Percentiles rank a stretch among this genome's conserved stretches.
Conservation (phyloP, 768 basidiomycete genomes). For the Auricularia sp. region DNA sequence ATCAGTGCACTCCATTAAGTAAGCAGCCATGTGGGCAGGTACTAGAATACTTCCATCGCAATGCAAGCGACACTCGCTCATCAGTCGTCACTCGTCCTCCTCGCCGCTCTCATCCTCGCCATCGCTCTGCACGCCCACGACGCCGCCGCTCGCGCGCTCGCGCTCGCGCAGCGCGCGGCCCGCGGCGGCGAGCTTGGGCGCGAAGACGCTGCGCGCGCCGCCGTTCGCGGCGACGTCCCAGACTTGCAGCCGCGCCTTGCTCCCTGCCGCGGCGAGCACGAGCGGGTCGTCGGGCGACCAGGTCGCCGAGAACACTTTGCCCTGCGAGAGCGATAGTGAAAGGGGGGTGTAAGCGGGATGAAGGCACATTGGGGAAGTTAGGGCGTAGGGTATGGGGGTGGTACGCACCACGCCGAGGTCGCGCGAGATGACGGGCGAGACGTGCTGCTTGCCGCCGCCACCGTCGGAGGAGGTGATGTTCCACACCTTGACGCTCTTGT, state of each 20-base stretch:
- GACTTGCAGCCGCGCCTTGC: slow-evolving; percentile 85
- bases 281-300: slow-evolving; percentile 95
- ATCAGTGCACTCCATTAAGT: too few species aligned
- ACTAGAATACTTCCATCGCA: not conserved
- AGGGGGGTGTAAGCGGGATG: not conserved
- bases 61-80: not conserved
- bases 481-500: slow-evolving; percentile 47
- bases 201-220: slow-evolving; percentile 76
- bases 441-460: slow-evolving; percentile 56
- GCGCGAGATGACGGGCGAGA: slow-evolving; percentile 75
- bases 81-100: slow-evolving; percentile 17
- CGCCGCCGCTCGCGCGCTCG: slow-evolving; percentile 40
- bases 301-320: slow-evolving; percentile 86
- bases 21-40: too few species aligned
- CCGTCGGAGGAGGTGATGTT: slow-evolving; percentile 21
- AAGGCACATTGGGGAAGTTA: not conserved
- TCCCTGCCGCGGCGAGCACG: slow-evolving; percentile 88
- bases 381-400: not conserved
- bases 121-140: slow-evolving; percentile 59
- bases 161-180: slow-evolving; percentile 61
- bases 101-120: slow-evolving; percentile 44
- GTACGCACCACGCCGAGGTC: slow-evolving; percentile 80
- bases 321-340: slow-evolving; percentile 35
- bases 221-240: slow-evolving; percentile 88
- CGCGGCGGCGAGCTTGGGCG: slow-evolving; percentile 60